Conservation (phyloP, 2,329 filamentous ascomycete species). For the Curvularia eragrostidis region DNA sequence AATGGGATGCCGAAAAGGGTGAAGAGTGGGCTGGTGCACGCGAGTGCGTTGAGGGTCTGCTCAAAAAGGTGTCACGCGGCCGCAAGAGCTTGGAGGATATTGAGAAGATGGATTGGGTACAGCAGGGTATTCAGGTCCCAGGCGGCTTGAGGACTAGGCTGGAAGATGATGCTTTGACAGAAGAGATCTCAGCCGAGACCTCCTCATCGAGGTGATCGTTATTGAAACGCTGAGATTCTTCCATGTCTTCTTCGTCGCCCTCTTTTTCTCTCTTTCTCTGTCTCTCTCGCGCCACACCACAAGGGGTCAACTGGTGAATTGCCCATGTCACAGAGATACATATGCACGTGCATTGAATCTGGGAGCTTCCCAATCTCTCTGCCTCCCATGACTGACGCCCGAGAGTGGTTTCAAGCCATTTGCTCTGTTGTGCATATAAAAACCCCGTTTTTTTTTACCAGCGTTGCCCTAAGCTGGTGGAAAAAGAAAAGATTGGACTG, state of each 20-base stretch:
- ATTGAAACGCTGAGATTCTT: slow-evolving; percentile 29
- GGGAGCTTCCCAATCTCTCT: no score
- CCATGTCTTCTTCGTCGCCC: neutral
- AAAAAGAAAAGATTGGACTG: no score
- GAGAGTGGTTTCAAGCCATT: no score
- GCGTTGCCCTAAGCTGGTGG: no score
- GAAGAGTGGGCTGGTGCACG: slow-evolving; percentile 75
- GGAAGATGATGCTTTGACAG: slow-evolving; percentile 54
- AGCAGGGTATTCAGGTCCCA: slow-evolving; percentile 72
- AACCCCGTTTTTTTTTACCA: no score
- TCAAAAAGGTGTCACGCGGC: slow-evolving; percentile 78
- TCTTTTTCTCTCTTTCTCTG: slow-evolving; percentile 2
- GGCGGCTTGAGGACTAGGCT: slow-evolving; percentile 61
- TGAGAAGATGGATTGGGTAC: slow-evolving; percentile 76
- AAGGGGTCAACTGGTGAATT: no score
- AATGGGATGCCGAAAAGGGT: slow-evolving; percentile 76
- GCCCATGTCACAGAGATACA: no score
- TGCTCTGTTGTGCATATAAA: no score
- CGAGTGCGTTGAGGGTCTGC: slow-evolving; percentile 79
- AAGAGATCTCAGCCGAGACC: slow-evolving; percentile 19
- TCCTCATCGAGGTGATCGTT: slow-evolving; percentile 39
- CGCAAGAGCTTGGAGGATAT: slow-evolving; percentile 80
- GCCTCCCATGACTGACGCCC: no score
- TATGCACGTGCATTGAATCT: no score
- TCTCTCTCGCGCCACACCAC: no score